Conservation (phyloP, 129 eudicot species). For the Flaveria brownii region DNA sequence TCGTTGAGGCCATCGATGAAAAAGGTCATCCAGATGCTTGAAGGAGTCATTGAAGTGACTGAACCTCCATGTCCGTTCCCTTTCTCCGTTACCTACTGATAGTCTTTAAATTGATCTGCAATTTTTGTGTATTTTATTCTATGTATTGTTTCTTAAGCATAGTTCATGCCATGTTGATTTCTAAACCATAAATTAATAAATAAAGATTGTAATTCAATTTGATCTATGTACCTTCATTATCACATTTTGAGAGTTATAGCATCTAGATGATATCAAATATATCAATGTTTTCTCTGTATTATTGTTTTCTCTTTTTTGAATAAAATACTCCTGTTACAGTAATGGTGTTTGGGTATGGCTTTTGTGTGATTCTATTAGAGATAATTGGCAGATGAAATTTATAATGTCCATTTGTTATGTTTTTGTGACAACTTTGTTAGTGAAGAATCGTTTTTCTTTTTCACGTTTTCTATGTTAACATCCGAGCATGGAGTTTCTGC, state of each 20-base stretch:
- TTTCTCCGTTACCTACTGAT: neutral
- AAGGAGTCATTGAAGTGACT: conserved; percentile 36
- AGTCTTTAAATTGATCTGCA: neutral
- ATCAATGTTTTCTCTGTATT: neutral
- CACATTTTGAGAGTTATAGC: neutral
- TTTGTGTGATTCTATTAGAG: neutral
- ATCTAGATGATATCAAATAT: neutral
- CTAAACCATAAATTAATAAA: neutral
- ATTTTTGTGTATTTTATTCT: conserved; percentile 4
- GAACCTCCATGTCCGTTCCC: conserved; percentile 43
- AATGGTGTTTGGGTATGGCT: neutral
- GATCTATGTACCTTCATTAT: neutral
- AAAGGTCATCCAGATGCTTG: conserved; percentile 44
- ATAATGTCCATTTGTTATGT: neutral
- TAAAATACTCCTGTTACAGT: neutral
- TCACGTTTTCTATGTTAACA: neutral
- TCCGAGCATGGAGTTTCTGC: too few relatives aligned
- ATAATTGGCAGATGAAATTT: neutral
- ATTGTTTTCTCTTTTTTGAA: neutral
- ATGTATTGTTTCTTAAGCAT: neutral
- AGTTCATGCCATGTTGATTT: neutral
- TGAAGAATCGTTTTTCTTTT: neutral
- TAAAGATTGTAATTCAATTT: conserved; percentile 2
- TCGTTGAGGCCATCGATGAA: conserved; percentile 48
- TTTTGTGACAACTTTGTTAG: neutral